Evolutionary conservation across 2,329 filamentous ascomycete species (phyloP), one percentile per base, ranked within the genome.

Genomic region (Fusarium sp.): DNA sequence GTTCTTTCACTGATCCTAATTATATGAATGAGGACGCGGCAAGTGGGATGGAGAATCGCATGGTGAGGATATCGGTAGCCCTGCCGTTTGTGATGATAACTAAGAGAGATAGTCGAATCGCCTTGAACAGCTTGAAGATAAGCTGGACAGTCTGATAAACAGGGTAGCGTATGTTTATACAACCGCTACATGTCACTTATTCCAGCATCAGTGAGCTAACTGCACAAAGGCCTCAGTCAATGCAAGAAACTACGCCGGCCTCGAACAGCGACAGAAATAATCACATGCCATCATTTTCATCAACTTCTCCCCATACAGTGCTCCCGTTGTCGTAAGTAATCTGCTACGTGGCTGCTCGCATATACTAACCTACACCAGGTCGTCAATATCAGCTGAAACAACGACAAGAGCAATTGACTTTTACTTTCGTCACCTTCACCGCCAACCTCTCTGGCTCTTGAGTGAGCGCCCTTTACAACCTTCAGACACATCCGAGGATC

Each of bases 361-460:
- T 2, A 5, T 28, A 4, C 29, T 55, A 3, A 63, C 7, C 0
- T 7, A 12, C 1, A 2, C 1, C 2, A 43, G 58, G 9, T 23
- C 43, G 0, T 20, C 47, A 5, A 9, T 57, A 16, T 20, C 67
- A 2, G 20, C 10, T 0, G 41, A 43, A 3, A 10, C 38, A 0
- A 26, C 56, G 0, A 37, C n/a, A n/a, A 42, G 10, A 13, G 63
- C 63, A 8, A 23, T 70, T 3, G 28, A 59, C 5, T 42, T 70
- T 6, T 70, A 65, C 6, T 70, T 70, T n/a, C 28, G 13, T 9
- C 50, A 53, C 2, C 35, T 70, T 8, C 63, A 70, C 23, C 63
- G 63, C 2, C 68, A 70, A 20, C 68, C 68, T 4, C 18, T 70
- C 1, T 70, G 68, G 67, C 18, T 70, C 3, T 70, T 70, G 0